Conservation (phyloP, 441 rosid species). For the Arabidopsis hybrid region DNA sequence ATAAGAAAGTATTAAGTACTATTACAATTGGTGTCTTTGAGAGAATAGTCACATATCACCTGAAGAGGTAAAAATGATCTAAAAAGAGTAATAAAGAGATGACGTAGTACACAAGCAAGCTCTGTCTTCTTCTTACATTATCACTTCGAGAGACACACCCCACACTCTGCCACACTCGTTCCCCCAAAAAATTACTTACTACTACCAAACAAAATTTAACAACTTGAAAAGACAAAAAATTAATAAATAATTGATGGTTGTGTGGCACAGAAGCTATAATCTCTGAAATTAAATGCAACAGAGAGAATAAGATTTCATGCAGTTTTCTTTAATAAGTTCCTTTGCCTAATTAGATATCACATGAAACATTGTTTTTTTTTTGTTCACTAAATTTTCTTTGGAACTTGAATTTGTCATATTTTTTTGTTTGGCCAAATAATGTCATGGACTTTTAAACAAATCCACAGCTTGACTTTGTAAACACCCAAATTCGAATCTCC, state of each 20-base stretch:
- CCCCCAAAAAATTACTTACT: conserved; percentile 34
- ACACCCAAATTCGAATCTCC: conserved; percentile 24
- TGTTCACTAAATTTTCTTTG: neutral
- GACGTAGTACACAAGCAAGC: conserved; percentile 40
- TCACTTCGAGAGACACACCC: conserved; percentile 29
- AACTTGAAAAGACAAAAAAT: conserved; percentile 26
- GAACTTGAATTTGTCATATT: neutral
- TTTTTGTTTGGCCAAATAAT: neutral
- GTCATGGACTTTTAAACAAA: neutral
- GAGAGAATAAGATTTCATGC: conserved; percentile 9
- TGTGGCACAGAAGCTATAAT: conserved; percentile 35
- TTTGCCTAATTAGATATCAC: neutral
- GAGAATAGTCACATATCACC: conserved; percentile 30
- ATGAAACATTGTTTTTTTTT: neutral
- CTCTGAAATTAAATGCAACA: conserved; percentile 24
- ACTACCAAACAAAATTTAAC: conserved; percentile 41
- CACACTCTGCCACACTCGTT: conserved; percentile 27
- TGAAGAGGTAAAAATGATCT: conserved; percentile 6
- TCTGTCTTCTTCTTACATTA: conserved; percentile 38
- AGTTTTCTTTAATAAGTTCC: neutral
- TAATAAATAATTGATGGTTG: conserved; percentile 27
- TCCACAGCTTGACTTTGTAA: neutral
- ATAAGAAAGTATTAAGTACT: neutral
- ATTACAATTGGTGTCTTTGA: conserved; percentile 21
- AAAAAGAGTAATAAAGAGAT: conserved; percentile 29